Evolutionary conservation across 306 rosid genomes (phyloP), one percentile per base, ranked within the genome.

Genomic region (Canavalia gladiata): DNA sequence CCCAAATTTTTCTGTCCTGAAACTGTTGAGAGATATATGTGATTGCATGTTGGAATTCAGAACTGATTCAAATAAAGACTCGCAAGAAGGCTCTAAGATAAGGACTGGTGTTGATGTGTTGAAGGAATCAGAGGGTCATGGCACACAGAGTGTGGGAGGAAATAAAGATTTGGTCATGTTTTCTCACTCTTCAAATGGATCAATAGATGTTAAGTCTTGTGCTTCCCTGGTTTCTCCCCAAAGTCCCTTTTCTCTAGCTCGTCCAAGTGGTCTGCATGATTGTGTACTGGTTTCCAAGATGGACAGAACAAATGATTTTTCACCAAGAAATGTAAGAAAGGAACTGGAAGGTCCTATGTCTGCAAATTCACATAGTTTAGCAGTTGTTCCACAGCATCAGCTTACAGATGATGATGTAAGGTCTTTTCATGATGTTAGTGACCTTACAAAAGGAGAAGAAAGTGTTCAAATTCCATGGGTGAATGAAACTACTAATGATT

Each of bases 391-490:
- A 25, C 88, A 77, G 64, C 67, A 72, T 82, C 74, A 90, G 43
- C 84, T 84, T 58, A 75, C 86, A 76, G 79, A 59, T 64, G 90
- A 80, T 82, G 94, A 90, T 72, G 49, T 86, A 56, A 87, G 94
- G 87, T 85, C 88, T 77, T 70, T 84, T 74, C 90, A 87, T 74
- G 88, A 89, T 76, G 82, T 81, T 18, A 74, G 71, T 60, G 99
- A 95, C 82, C 75, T 95, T 77, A 83, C 94, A 5, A 95, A 85
- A 88, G 99, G 94, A 77, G 97, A 89, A 85, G 99, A 95, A 90
- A 88, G 75, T 66, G 90, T 89, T 70, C 57, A 46, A 79, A 87
- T 95, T 65, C 47, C 96, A 28, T 95, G 99, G 97, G 83, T 85
- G 77, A 93, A 90, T 83, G 87, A 89, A 67, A n/a, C 73, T 51